phyloP scores from a whole-genome alignment of 257 asterid genomes.

The Datura wrightii region DNA sequence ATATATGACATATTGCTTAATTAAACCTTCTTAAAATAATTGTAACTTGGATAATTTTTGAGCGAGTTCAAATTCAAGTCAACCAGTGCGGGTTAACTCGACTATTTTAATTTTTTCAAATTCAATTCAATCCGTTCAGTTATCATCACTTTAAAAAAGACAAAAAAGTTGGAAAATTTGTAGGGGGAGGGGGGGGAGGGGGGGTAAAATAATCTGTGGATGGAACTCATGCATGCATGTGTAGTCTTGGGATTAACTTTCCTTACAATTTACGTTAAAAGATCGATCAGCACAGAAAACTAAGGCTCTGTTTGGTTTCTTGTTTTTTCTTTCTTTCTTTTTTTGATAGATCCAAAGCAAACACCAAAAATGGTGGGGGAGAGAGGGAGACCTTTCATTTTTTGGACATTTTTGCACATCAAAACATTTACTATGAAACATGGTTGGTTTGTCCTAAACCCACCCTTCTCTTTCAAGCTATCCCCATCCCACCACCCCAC shows the following conservation, averaged over 20 bases:
- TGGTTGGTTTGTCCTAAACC: conserved; percentile 8
- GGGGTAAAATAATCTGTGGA: neutral
- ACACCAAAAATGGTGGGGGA: conserved; percentile 23
- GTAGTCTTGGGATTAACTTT: conserved; percentile 36
- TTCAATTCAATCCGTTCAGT: too few species aligned
- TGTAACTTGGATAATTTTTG: too few species aligned
- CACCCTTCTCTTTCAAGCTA: neutral
- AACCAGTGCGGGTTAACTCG: too few species aligned
- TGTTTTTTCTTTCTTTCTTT: neutral
- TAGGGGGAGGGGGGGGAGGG: too few species aligned
- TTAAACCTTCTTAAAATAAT: too few species aligned
- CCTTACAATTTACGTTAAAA: conserved; percentile 42
- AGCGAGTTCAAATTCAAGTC: too few species aligned
- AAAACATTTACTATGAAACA: conserved; percentile 27
- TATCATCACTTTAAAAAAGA: neutral
- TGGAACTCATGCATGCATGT: conserved; percentile 24
- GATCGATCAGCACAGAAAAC: conserved; percentile 29
- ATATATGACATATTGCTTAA: too few species aligned
- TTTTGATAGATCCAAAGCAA: conserved; percentile 41
- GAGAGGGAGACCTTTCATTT: conserved; percentile 10
- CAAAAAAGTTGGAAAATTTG: conserved; percentile 25
- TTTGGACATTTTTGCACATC: conserved; percentile 15
- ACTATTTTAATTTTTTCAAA: too few species aligned
- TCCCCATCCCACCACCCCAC: neutral
- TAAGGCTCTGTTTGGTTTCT: conserved; percentile 24